phyloP scores from a whole-genome alignment of 805 yeast species.

The Geotrichum ghanense region DNA sequence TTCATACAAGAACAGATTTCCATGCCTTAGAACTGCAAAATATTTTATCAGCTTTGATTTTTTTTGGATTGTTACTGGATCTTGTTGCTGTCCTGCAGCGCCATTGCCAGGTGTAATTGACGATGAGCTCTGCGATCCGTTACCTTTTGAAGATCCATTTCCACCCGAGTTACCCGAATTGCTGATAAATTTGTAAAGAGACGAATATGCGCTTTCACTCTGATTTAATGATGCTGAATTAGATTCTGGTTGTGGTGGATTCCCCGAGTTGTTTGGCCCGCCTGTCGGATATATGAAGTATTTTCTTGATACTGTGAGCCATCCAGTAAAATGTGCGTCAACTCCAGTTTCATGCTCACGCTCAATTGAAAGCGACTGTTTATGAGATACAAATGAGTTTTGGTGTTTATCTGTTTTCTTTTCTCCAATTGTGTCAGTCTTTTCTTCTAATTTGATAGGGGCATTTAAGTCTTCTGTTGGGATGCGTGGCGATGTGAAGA shows the following conservation, averaged over 20 bases:
- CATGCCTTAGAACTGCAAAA: constrained; percentile 57
- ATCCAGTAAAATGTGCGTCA: constrained; percentile 50
- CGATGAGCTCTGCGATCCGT: constrained; percentile 5
- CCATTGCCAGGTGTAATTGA: constrained; percentile 5
- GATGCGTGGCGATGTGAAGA: constrained; percentile 17
- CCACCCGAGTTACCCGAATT: constrained; percentile 2
- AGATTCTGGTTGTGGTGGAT: constrained; percentile 21
- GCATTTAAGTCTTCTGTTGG: not conserved
- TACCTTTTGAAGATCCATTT: not conserved
- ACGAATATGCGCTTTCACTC: constrained; percentile 45
- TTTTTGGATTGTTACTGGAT: constrained; percentile 3
- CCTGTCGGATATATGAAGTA: constrained; percentile 42
- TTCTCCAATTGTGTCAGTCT: not conserved
- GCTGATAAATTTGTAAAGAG: constrained; percentile 48
- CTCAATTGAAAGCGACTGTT: constrained; percentile 25
- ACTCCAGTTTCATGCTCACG: constrained; percentile 52
- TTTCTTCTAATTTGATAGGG: constrained; percentile 10
- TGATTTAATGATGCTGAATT: constrained; percentile 23
- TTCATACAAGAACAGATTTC: constrained; percentile 75
- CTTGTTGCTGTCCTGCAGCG: constrained; percentile 5
- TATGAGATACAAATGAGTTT: constrained; percentile 7
- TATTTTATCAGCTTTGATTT: constrained; percentile 11
- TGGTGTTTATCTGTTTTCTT: not conserved
- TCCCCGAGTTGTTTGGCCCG: constrained; percentile 24
- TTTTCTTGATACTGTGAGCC: constrained; percentile 78